These are phyloP conservation scores for Leucocoprinus birnbaumii DNA, from an alignment of 768 basidiomycete genomes.

Conservation along the genomic window DNA sequence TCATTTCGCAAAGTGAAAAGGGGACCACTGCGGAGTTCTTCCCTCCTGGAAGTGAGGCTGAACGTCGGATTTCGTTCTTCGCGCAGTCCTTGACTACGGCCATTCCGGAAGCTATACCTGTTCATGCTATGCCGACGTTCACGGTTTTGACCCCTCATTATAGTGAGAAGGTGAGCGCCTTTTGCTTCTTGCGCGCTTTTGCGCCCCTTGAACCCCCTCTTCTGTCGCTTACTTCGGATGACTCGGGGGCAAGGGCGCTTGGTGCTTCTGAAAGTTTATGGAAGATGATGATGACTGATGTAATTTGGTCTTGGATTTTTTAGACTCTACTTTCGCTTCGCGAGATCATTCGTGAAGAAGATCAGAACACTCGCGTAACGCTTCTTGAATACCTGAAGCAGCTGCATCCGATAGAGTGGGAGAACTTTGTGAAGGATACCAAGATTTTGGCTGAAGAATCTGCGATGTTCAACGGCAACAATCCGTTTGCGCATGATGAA, in stretches of 20 bases:
- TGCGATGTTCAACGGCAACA: constrained; percentile 74
- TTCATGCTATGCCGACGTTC: constrained; percentile 99
- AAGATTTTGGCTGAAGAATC: constrained; percentile 98
- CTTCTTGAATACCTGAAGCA: constrained; percentile 98
- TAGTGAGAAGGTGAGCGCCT: constrained; percentile 79
- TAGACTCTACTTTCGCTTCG: constrained; percentile 92
- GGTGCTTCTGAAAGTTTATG: constrained; percentile 8
- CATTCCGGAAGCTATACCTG: constrained; percentile 89
- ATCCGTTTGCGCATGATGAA: constrained; percentile 69
- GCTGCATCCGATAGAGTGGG: constrained; percentile 97
- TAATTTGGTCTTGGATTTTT: constrained; percentile 5
- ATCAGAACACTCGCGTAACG: constrained; percentile 95
- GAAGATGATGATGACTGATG: constrained; percentile 6
- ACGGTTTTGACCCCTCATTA: constrained; percentile 98
- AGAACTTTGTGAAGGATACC: constrained; percentile 99
- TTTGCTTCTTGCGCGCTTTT: not conserved
- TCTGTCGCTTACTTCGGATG: too few relatives aligned
- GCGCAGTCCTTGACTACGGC: constrained; percentile 96
- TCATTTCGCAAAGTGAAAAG: constrained; percentile 93
- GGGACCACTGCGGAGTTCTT: constrained; percentile 83
- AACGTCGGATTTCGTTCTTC: constrained; percentile 98
- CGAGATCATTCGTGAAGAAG: constrained; percentile 98
- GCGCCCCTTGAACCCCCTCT: not conserved
- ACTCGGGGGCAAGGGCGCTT: not conserved
- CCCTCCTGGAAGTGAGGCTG: constrained; percentile 92